phyloP scores from a whole-genome alignment of 1,284 basidiomycete species.

The Apiotrichum sp. region DNA sequence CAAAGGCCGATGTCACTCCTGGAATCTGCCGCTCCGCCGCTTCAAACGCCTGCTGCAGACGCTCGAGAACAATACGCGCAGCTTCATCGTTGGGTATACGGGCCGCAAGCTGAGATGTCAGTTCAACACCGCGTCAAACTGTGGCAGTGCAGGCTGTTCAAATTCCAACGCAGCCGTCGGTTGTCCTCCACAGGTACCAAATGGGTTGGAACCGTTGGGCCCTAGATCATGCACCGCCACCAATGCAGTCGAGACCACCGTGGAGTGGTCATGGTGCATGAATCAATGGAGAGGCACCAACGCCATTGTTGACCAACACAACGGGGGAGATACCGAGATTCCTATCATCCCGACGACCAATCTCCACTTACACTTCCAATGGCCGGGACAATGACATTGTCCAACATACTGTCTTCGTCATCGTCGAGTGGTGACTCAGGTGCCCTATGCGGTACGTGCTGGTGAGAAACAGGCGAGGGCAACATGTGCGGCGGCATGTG shows the following conservation, averaged over 20 bases:
- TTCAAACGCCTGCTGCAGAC: conserved; percentile 79
- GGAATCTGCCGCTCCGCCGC: conserved; percentile 73
- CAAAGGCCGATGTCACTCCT: conserved; percentile 49
- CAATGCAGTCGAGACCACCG: too few relatives aligned
- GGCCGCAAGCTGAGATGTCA: conserved; percentile 63
- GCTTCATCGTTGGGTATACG: conserved; percentile 81
- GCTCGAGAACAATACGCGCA: conserved; percentile 72
- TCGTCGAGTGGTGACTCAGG: conserved; percentile 47
- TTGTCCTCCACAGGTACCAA: too few relatives aligned
- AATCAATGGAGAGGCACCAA: too few relatives aligned
- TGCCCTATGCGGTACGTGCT: not conserved
- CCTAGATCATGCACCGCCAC: too few relatives aligned
- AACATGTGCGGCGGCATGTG: conserved; percentile 47
- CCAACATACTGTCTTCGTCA: conserved; percentile 79
- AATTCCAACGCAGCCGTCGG: too few relatives aligned
- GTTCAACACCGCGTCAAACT: too few relatives aligned
- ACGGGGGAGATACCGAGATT: not conserved
- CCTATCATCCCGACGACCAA: too few relatives aligned
- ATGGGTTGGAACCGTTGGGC: too few relatives aligned
- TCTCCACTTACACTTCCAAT: conserved; percentile 82
- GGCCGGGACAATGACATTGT: conserved; percentile 88
- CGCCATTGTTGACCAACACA: too few relatives aligned
- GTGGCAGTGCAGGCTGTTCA: too few relatives aligned
- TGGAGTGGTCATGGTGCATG: too few relatives aligned
- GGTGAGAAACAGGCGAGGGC: conserved; percentile 7